These are phyloP conservation scores for Fusarium zealandicum DNA, from an alignment of 2,329 filamentous ascomycete species.

Conservation along the genomic window DNA sequence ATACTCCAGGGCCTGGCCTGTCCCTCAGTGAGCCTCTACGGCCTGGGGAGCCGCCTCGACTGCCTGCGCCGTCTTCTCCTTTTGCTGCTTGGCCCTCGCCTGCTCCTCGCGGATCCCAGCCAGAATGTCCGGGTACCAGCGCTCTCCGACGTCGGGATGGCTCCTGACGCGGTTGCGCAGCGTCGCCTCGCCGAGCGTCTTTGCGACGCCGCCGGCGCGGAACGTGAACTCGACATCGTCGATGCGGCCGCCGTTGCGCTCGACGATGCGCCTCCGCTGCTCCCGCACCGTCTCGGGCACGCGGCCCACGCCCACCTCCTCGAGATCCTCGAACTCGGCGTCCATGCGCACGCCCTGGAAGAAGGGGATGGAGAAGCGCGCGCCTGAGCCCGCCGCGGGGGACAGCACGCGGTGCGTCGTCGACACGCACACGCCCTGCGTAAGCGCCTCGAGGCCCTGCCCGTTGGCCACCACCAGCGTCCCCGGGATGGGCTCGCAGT, in stretches of 20 bases:
- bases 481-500: conserved; percentile 76
- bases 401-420: conserved; percentile 87
- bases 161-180: conserved; percentile 85
- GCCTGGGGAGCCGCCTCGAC: conserved; percentile 33
- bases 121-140: conserved; percentile 75
- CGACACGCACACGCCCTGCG: conserved; percentile 79
- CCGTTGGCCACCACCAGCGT: conserved; percentile 89
- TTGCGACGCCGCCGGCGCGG: conserved; percentile 69
- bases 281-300: conserved; percentile 69
- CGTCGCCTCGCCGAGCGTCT: conserved; percentile 81
- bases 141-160: conserved; percentile 84
- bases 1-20: conserved; percentile 1
- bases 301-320: conserved; percentile 60
- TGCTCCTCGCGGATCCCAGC: conserved; percentile 66
- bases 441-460: conserved; percentile 85
- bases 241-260: conserved; percentile 61
- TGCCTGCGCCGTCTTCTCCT: conserved; percentile 31
- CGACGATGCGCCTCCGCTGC: conserved; percentile 66
- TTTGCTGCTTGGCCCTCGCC: conserved; percentile 49
- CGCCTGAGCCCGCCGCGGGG: conserved; percentile 71
- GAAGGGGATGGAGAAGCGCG: conserved; percentile 83
- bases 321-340: conserved; percentile 80
- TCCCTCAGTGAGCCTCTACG: conserved; percentile 45
- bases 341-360: conserved; percentile 87
- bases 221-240: conserved; percentile 92